Conservation (phyloP, 2,329 filamentous ascomycete genomes). For the Macrophomina pseudophaseolina region DNA sequence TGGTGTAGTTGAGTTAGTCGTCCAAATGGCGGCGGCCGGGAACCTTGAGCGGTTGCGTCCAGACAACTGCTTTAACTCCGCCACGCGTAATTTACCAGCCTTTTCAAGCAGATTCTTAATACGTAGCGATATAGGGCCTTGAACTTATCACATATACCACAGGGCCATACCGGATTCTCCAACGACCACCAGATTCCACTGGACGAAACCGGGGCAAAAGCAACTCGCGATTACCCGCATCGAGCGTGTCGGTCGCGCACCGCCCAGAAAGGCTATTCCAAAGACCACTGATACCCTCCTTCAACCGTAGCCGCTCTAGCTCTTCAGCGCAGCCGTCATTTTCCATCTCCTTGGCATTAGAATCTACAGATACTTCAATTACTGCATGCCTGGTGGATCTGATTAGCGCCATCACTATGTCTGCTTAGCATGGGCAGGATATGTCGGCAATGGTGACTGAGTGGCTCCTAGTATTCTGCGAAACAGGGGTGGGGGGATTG, state of each 20-base stretch:
- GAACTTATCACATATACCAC: neutral
- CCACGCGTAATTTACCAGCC: no score
- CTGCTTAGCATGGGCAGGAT: slow-evolving; percentile 43
- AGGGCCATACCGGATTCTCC: slow-evolving; percentile 21
- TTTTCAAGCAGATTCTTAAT: no score
- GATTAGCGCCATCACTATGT: slow-evolving; percentile 43
- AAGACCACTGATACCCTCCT: neutral
- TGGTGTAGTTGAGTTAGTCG: no score
- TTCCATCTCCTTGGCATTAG: slow-evolving; percentile 26
- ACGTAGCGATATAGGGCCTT: no score
- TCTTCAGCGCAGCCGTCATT: slow-evolving; percentile 27
- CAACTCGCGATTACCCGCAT: slow-evolving; percentile 23
- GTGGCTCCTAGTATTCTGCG: slow-evolving; percentile 45
- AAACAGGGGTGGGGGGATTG: slow-evolving; percentile 43
- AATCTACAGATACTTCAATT: slow-evolving; percentile 29
- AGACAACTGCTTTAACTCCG: no score
- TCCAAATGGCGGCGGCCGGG: no score
- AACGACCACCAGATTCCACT: slow-evolving; percentile 22
- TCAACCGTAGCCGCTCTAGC: slow-evolving; percentile 10
- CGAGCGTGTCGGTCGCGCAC: slow-evolving; percentile 5
- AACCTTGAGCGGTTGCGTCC: no score
- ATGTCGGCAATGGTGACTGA: slow-evolving; percentile 43
- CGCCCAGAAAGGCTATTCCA: slow-evolving; percentile 2
- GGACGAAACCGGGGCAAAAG: slow-evolving; percentile 21
- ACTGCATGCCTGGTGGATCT: slow-evolving; percentile 36